Percentiles rank a stretch among this genome's conserved stretches.
These are phyloP conservation scores for Garcileccinum viscosum DNA, from an alignment of 1,284 basidiomycete species.

Conservation along the genomic window DNA sequence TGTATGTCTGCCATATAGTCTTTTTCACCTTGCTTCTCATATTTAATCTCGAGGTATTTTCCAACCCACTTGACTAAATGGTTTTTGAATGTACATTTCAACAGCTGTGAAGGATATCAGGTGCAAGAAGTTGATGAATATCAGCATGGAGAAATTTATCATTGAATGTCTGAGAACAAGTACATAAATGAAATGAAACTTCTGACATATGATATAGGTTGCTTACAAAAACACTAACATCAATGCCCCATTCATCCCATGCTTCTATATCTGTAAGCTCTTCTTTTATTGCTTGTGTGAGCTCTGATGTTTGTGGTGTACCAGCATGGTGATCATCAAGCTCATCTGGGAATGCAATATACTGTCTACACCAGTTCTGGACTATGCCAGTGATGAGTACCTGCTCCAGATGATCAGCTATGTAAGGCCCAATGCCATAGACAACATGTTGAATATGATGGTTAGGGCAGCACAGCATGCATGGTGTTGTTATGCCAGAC, in stretches of 20 bases:
- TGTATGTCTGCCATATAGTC: not conserved
- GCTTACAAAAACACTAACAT: not conserved
- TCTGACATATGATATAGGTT: not conserved
- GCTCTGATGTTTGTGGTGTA: not conserved
- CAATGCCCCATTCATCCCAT: slow-evolving; percentile 3
- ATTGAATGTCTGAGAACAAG: not conserved
- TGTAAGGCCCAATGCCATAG: slow-evolving; percentile 24
- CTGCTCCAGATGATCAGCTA: slow-evolving; percentile 33
- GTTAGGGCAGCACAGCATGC: slow-evolving; percentile 18
- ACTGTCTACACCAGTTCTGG: slow-evolving; percentile 32
- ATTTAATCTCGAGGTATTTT: not conserved
- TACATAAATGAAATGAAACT: not conserved
- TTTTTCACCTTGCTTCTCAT: slow-evolving; percentile 7
- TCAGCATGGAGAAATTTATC: not conserved
- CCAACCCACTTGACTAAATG: not conserved
- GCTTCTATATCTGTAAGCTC: not conserved
- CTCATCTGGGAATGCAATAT: not conserved
- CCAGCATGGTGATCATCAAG: not conserved
- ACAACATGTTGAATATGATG: slow-evolving; percentile 13
- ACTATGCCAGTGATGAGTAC: slow-evolving; percentile 22
- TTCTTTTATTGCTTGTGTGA: not conserved
- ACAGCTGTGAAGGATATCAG: not conserved
- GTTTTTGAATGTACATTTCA: not conserved
- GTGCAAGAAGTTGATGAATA: not conserved
- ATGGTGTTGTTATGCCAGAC: slow-evolving; percentile 17